Evolutionary conservation across 176 grass and related monocot genomes (phyloP), one percentile per base, ranked within the genome.

Genomic region (Leersia perrieri): DNA sequence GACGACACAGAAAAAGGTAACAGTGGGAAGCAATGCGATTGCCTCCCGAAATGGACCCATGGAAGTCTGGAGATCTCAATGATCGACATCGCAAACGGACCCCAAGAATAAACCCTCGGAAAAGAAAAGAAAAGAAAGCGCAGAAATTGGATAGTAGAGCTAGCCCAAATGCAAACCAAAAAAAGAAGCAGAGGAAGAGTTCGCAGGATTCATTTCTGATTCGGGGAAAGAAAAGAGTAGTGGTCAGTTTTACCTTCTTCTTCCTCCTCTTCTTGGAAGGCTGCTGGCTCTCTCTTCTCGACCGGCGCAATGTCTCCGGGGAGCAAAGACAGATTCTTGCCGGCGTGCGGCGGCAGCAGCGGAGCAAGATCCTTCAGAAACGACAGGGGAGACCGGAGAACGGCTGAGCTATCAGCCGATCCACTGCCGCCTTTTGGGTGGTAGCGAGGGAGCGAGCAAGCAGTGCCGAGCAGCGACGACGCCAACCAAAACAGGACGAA

Each of bases 11-110:
- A 65, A 15, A 89, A 82, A 81, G 77, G 82, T 15, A 47, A 85
- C 87, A 85, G 82, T 80, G 66, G 77, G 77, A 81, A 89, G 82
- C 88, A 86, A 82, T 61, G 78, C 73, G 82, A 81, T 89, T 80
- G 87, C 68, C 73, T 30, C 57, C 67, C 33, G 9, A 23, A 31
- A 71, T 72, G 83, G 83, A 89, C 88, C 87, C 58, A 11, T 47
- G 73, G 58, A 63, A 68, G 66, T 78, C 0, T 63, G 83, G 78
- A 42, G 88, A 89, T 78, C 83, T 82, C 60, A 70, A 89, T 82
- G 88, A 89, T 89, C 87, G 25, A 40, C 66, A 41, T 2, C 72
- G 35, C 76, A 75, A 63, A 70, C 40, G 51, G 32, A 74, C 82
- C 34, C 82, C 49, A 22, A 16, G 82, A 70, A 32, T 66, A 79